Evolutionary conservation across 306 rosid genomes (phyloP), one percentile per base, ranked within the genome.

Genomic region (Prunus campanulata): DNA sequence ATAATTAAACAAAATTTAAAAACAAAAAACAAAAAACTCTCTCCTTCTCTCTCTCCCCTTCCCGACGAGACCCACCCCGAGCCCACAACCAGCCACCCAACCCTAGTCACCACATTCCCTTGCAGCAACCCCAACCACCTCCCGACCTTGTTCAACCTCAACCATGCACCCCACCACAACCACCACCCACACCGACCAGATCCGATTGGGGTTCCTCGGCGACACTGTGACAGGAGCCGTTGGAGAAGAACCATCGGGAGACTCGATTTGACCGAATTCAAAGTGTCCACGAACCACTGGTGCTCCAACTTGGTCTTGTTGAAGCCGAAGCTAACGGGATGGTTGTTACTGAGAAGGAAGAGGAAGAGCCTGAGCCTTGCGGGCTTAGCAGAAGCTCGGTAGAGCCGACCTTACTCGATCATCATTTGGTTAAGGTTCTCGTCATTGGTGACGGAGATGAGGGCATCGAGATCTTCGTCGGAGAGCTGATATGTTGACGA

Each of bases 391-490:
- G 94, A 94, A 46, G 85, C 69, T n/a, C 94, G 91, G 71, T 32
- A 70, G 80, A 90, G 60, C 2, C 96, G 91, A 74, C 91, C 97
- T 60, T 86, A 91, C 87, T 94, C 96, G 50, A 87, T 61, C 96
- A 94, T 90, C 93, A 91, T 84, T 50, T 89, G 91, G 54, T 89
- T 91, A 12, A 94, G 93, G 80, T 94, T 93, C 25, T 94, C 96
- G 10, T 91, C 93, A 47, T 89, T 90, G 70, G 88, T 89, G 56
- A 94, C 91, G 24, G 97, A 94, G 70, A 91, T 92, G 74, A 94
- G 82, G 8, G 97, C 90, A 59, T 94, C 97, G 77, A 94, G 96
- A 63, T 91, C 97, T 63, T 91, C 93, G 22, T 93, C 96, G 1
- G 93, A 25, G 29, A 90, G 96, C 67, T 91, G 97, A 74, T 94